phyloP scores from a whole-genome alignment of 441 rosid species.

The Mallotus repandus region DNA sequence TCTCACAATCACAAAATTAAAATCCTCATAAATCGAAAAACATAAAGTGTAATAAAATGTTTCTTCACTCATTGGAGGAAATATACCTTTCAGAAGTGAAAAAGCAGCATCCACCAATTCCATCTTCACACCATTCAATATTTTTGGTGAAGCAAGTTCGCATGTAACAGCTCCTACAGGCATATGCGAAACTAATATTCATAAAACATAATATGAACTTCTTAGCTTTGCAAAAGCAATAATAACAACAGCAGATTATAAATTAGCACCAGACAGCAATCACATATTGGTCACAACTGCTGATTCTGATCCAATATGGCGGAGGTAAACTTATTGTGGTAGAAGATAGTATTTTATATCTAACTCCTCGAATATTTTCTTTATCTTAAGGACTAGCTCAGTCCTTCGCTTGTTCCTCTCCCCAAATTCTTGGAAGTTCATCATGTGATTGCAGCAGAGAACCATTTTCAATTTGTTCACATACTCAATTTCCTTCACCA shows the following conservation, averaged over 20 bases:
- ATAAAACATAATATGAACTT: too few species aligned
- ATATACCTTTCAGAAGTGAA: slow-evolving; percentile 84
- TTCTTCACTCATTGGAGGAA: background rate
- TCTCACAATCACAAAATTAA: background rate
- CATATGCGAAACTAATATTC: too few species aligned
- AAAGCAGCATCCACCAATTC: slow-evolving; percentile 94
- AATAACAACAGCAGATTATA: background rate
- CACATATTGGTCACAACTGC: slow-evolving; percentile 18
- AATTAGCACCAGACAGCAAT: background rate
- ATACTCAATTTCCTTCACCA: slow-evolving; percentile 65
- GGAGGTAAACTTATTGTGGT: slow-evolving; percentile 62
- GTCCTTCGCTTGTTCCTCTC: slow-evolving; percentile 63
- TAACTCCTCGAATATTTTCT: slow-evolving; percentile 65
- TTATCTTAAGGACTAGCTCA: slow-evolving; percentile 53
- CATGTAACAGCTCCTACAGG: too few species aligned
- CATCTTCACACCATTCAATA: slow-evolving; percentile 89
- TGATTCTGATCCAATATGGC: slow-evolving; percentile 27
- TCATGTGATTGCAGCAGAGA: slow-evolving; percentile 45
- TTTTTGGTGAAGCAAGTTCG: too few species aligned
- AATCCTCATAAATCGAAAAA: background rate
- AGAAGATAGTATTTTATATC: slow-evolving; percentile 57
- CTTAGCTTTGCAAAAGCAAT: too few species aligned
- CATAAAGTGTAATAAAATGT: background rate
- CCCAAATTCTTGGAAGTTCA: slow-evolving; percentile 62
- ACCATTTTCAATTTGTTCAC: slow-evolving; percentile 60